Base-by-base conservation (phyloP, 2,329 filamentous ascomycete species). In the Beauveria asiatica region DNA sequence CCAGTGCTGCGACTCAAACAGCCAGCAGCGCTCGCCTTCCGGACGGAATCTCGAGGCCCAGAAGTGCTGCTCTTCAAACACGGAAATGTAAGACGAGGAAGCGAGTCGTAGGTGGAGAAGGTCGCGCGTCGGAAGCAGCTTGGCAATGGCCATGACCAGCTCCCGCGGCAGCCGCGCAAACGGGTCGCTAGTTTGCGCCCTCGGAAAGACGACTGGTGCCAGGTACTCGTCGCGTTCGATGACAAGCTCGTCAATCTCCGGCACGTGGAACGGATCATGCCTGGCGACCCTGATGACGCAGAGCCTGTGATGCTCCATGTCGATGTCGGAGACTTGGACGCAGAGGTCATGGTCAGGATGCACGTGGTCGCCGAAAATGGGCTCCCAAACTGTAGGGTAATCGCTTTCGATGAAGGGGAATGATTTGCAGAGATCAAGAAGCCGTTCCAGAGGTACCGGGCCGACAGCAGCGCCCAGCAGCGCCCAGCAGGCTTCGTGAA, bases 401-500 rank as follows among this genome's bases (percentile, higher is more conserved):
- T 53, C 17, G 27, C 3, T 3, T 10, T 51, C 23, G 5, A 39
- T n/a, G 10, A 52, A 37, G 0, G 57, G 57, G 25, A 59, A 52
- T 8, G 57, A 59, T 3, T 8, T 17, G 19, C 57, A 59, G 27
- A 59, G n/a, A 30, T 44, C 37, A 11, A 52, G 44, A 3, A 59
- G 48, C 17, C 57, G 23, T 7, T 19, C 2, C 10, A 51, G 33
- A 13, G 48, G 48, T 23, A 59, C 19, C 27, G 37, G 21, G 11
- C 2, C 13, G 13, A 49, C 39, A 23, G 48, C 37, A 5, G 8
- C 6, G 11, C 13, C 25, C 8, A 59, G 39, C 6, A 59, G 48
- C 27, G 39, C 30, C 57, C 57, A 59, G 39, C 57, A 52, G 17
- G 57, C 57, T 25, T 44, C 57, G 39, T 59, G 57, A 37, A 59